These are phyloP conservation scores for Plantago lanceolata DNA, from an alignment of 305 asterid genomes.

Conservation along the genomic window DNA sequence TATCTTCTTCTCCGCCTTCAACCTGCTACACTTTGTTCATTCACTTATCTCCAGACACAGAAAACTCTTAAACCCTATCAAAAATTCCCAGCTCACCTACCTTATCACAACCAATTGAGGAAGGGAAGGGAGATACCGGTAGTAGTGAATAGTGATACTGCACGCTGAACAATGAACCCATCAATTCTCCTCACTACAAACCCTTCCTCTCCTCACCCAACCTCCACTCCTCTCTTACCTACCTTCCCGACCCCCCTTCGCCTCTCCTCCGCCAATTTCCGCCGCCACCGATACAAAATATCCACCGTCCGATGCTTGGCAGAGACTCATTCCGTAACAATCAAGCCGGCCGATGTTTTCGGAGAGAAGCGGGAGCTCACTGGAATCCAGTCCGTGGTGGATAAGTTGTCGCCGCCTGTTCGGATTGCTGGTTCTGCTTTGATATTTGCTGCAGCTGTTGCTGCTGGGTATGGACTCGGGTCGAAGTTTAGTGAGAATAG, in stretches of 20 bases:
- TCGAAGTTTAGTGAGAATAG: conserved; percentile 65
- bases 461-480: conserved; percentile 87
- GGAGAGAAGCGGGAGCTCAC: conserved; percentile 71
- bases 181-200: conserved; percentile 38
- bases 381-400: conserved; percentile 60
- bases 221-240: conserved; percentile 22
- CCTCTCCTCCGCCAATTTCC: conserved; percentile 23
- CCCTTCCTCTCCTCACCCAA: conserved; percentile 29
- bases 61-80: not conserved
- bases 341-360: conserved; percentile 44
- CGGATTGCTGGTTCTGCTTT: conserved; percentile 72
- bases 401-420: conserved; percentile 66
- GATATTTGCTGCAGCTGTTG: conserved; percentile 59
- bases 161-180: conserved; percentile 30
- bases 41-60: not conserved
- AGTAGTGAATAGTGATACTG: too few species aligned
- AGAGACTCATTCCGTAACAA: conserved; percentile 7
- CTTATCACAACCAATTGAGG: too few species aligned
- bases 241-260: conserved; percentile 29
- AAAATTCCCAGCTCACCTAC: not conserved
- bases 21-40: not conserved
- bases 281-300: conserved; percentile 29
- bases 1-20: not conserved
- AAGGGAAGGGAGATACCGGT: not conserved
- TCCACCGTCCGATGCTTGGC: conserved; percentile 27